A percentile compares a stretch with the other conserved stretches of the same genome.
Evolutionary conservation across 345 rosid genomes (phyloP).

Genomic region (Luvunga scandens): DNA sequence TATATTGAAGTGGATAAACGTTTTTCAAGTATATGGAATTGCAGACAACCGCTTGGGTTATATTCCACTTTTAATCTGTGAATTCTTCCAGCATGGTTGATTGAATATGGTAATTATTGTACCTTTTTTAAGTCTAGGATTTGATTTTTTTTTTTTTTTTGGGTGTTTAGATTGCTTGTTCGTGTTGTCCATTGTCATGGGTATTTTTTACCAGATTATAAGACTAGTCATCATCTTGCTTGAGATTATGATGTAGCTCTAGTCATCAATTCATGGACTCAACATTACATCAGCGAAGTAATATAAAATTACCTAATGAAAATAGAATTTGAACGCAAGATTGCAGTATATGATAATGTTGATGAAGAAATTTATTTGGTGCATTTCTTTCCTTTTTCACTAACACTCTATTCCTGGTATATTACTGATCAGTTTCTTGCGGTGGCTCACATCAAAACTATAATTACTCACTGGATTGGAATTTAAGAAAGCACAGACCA

Average conservation of each 20-base stretch:
- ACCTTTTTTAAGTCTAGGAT: conserved; percentile 1
- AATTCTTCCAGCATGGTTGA: conserved; percentile 1
- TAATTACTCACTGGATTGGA: background rate
- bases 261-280: background rate
- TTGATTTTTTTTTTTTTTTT: conserved; percentile 6
- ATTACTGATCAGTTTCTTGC: background rate
- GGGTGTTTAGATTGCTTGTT: background rate
- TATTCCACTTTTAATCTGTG: conserved; percentile 6
- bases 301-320: background rate
- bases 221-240: background rate
- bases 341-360: background rate
- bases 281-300: background rate
- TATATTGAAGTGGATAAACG: conserved; percentile 17
- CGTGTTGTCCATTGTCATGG: background rate
- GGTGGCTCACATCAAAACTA: background rate
- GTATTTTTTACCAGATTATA: background rate
- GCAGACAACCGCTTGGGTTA: background rate
- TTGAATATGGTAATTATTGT: background rate
- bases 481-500: background rate
- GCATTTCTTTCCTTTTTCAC: background rate
- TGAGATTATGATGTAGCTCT: background rate
- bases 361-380: background rate
- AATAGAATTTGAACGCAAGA: background rate
- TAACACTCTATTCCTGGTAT: background rate
- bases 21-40: background rate